Conservation (phyloP, 441 rosid species). For the Aleurites moluccanus region DNA sequence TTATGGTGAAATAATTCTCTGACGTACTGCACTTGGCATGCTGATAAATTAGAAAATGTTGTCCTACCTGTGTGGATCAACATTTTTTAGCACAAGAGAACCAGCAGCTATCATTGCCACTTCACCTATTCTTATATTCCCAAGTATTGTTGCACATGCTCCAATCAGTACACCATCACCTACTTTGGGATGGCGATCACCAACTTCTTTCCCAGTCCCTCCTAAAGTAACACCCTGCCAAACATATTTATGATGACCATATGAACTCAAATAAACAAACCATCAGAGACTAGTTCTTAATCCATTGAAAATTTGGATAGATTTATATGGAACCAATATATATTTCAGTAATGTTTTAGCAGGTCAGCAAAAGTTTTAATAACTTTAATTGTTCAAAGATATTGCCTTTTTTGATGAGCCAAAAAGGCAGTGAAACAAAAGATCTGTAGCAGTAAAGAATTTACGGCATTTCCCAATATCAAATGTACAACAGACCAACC, state of each 20-base stretch:
- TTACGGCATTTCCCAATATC: not conserved
- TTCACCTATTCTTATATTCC: slow-evolving; percentile 73
- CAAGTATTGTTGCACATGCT: slow-evolving; percentile 76
- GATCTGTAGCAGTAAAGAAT: not conserved
- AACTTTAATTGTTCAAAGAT: not conserved
- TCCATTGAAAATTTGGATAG: not conserved
- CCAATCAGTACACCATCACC: slow-evolving; percentile 78
- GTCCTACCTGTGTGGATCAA: slow-evolving; percentile 69
- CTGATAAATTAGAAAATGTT: not conserved
- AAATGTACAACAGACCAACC: not conserved
- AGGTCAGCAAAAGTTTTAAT: not conserved
- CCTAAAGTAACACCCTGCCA: slow-evolving; percentile 83
- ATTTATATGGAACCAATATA: too few species aligned
- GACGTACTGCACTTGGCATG: not conserved
- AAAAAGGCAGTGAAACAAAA: not conserved
- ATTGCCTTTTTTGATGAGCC: not conserved
- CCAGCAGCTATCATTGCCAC: slow-evolving; percentile 92
- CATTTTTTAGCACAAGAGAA: slow-evolving; percentile 70
- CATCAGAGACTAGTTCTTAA: not conserved
- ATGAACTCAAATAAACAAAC: slow-evolving; percentile 11
- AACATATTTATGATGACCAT: slow-evolving; percentile 21
- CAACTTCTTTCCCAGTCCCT: slow-evolving; percentile 79
- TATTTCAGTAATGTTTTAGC: too few species aligned
- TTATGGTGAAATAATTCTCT: slow-evolving; percentile 1
- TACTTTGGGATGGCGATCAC: slow-evolving; percentile 86